Percentiles rank a stretch among this genome's conserved stretches.
Evolutionary conservation across 1,139 yeast genomes (phyloP).

Genomic region (Pichia sp.): DNA sequence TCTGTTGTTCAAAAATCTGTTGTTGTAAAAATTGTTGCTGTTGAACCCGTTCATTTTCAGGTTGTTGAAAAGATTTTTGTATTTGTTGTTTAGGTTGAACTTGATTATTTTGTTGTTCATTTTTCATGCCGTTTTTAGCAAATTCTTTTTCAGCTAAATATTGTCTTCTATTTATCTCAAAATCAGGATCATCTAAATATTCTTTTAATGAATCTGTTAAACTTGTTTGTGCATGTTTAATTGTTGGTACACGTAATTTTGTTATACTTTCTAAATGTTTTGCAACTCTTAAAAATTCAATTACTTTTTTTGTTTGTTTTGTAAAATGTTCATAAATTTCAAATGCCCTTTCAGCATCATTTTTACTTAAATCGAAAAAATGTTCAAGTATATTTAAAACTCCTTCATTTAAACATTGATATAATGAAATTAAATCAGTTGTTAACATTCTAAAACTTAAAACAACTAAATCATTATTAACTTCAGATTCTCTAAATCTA

Average conservation of each 20-base stretch:
- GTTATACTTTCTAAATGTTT: conserved; percentile 83
- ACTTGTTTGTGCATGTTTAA: conserved; percentile 95
- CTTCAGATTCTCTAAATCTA: conserved; percentile 65
- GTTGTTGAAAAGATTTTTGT: background rate
- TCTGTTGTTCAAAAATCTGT: conserved; percentile 13
- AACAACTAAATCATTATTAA: conserved; percentile 74
- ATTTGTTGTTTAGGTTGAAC: conserved; percentile 17
- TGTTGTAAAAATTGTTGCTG: conserved; percentile 23
- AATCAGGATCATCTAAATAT: conserved; percentile 79
- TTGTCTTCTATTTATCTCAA: conserved; percentile 72
- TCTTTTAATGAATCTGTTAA: conserved; percentile 82
- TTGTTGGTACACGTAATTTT: conserved; percentile 87
- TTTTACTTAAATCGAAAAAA: conserved; percentile 83
- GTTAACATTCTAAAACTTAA: conserved; percentile 84
- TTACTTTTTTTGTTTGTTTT: conserved; percentile 80
- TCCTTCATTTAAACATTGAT: conserved; percentile 90
- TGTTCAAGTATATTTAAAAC: conserved; percentile 89
- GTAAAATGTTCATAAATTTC: conserved; percentile 80
- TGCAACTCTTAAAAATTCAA: conserved; percentile 80
- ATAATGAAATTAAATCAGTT: conserved; percentile 74
- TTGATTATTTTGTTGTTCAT: conserved; percentile 20
- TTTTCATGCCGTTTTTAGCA: conserved; percentile 3
- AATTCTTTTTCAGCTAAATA: conserved; percentile 60
- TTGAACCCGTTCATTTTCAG: background rate
- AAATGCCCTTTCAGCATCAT: conserved; percentile 82